Evolutionary conservation across 73 alveolate species (phyloP).

Genomic region (Paramecium bursaria): DNA sequence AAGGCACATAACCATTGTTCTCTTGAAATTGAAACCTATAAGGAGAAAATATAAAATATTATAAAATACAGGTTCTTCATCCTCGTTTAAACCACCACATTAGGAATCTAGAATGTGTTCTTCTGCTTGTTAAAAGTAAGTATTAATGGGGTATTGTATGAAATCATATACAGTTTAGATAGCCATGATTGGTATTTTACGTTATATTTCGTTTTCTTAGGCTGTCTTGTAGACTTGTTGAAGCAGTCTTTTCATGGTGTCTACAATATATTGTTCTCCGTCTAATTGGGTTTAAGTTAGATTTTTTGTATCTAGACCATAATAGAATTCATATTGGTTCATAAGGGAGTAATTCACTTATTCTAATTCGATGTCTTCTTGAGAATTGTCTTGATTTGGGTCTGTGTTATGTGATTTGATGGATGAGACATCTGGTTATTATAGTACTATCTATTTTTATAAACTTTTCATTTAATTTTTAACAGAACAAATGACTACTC

Average conservation of each 20-base stretch:
- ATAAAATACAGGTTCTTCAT: conserved; percentile 58
- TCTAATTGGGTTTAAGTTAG: neutral
- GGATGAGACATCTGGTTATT: conserved; percentile 30
- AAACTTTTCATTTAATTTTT: conserved; percentile 43
- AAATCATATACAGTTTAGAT: neutral
- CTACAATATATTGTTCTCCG: conserved; percentile 15
- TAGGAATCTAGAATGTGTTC: neutral
- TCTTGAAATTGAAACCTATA: neutral
- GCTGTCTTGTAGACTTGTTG: conserved; percentile 1
- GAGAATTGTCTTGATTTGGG: conserved; percentile 17
- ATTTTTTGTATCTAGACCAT: neutral
- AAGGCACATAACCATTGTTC: conserved; percentile 28
- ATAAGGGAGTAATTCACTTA: conserved; percentile 7
- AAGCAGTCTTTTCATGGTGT: neutral
- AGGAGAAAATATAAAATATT: too few species aligned
- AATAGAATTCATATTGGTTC: neutral
- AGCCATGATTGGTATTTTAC: conserved; percentile 15
- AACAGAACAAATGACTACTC: conserved; percentile 25
- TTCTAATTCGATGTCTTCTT: conserved; percentile 15
- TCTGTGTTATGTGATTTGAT: conserved; percentile 15
- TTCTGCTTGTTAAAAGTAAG: neutral
- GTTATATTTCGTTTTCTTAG: conserved; percentile 15
- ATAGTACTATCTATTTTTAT: conserved; percentile 20
- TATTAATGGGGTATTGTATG: conserved; percentile 1
- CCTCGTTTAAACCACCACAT: conserved; percentile 45